Evolutionary conservation across 2,329 filamentous ascomycete genomes (phyloP).

Genomic region (Colletotrichum tanaceti): DNA sequence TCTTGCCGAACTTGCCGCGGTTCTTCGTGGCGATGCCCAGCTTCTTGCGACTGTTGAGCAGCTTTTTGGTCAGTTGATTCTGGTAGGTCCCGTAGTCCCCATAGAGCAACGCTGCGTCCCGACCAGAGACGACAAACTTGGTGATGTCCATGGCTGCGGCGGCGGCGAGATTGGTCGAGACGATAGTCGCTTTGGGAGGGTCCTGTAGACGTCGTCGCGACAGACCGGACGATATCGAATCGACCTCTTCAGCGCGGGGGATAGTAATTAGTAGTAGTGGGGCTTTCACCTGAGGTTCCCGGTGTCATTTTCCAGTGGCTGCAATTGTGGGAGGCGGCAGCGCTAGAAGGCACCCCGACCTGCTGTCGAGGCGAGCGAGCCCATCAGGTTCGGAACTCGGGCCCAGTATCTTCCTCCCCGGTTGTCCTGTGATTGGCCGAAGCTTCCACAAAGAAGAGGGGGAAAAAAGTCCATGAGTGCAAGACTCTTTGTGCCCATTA

Average conservation of each 20-base stretch:
- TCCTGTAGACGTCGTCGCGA: slow-evolving; percentile 2
- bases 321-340: not conserved
- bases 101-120: slow-evolving; percentile 86
- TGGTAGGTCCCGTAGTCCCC: slow-evolving; percentile 92
- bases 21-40: slow-evolving; percentile 86
- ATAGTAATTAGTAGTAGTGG: slow-evolving; percentile 13
- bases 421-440: slow-evolving; percentile 16
- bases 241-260: slow-evolving; percentile 35
- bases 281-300: slow-evolving; percentile 25
- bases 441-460: slow-evolving; percentile 11
- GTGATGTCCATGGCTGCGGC: slow-evolving; percentile 83
- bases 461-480: slow-evolving; percentile 14
- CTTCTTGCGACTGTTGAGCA: slow-evolving; percentile 86
- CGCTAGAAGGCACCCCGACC: not conserved
- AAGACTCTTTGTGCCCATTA: not conserved
- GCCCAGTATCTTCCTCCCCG: slow-evolving; percentile 18
- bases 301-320: slow-evolving; percentile 23
- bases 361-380: no score
- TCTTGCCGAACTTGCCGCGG: slow-evolving; percentile 84
- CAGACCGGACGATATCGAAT: slow-evolving; percentile 27
- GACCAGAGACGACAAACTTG: slow-evolving; percentile 79
- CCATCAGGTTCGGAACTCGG: slow-evolving; percentile 1
- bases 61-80: slow-evolving; percentile 79
- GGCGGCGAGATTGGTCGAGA: not conserved
- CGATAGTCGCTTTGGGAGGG: not conserved